Evolutionary conservation across 768 basidiomycete genomes (phyloP), one percentile per base, ranked within the genome.

Genomic region (Lanmaoa rubissima): DNA sequence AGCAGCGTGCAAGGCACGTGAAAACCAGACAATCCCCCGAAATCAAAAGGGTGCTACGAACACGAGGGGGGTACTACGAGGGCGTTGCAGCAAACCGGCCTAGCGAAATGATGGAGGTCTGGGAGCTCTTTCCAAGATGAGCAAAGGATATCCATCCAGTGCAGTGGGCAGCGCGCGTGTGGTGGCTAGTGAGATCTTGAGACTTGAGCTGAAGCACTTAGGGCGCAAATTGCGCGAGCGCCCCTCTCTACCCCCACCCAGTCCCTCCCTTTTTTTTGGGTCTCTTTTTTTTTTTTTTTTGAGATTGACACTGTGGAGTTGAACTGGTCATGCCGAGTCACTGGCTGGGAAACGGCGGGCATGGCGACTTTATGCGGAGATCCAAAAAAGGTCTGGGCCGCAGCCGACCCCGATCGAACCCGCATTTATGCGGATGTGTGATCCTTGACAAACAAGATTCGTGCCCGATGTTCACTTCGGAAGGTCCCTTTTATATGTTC

Each of bases 401-500:
- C 68, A 64, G 61, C 72, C 69, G 71, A 74, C 66, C 69, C 68
- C 70, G 71, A 72, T 72, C 71, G 72, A 65, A 67, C 69, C 70
- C 72, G 66, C 56, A 68, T 71, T 67, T 65, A 69, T 69, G 63
- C 64, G 65, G 61, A 64, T 63, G 67, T 63, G 67, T 61, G 60
- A 68, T 60, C 61, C 62, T 61, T 69, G 65, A 68, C 72, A 73
- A 71, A 71, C 68, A 70, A 68, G 72, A 66, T 67, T 8, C 53
- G 21, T 57, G 49, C 61, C 72, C 71, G 72, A 71, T 73, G 62
- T 65, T 64, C 58, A 64, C 58, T 64, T 72, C 61, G 63, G 63
- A 63, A 63, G 71, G 69, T 69, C 68, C 68, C 70, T 68, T 73
- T 68, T 75, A 71, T 74, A 71, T 74, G 71, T 65, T 71, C 68